Evolutionary conservation across 1,284 basidiomycete species (phyloP), one percentile per base, ranked within the genome.

Genomic region (Heterobasidion parviporum): DNA sequence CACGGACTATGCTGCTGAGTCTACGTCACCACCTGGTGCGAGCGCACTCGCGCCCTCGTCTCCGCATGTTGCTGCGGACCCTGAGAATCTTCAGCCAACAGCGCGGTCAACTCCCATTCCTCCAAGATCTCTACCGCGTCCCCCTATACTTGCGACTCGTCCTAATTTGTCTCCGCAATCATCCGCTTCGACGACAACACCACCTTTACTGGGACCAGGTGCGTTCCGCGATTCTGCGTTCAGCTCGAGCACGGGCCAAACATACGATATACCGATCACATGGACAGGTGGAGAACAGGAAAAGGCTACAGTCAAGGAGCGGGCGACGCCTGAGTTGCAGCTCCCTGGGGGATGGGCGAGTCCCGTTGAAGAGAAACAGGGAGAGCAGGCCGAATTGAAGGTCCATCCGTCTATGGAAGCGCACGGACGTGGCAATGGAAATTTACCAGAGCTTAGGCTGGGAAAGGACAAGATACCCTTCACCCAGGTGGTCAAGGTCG

Each of bases 191-290:
- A 54, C 56, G 33, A 61, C 61, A 26, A 69, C 68, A 7, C 69
- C 68, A 6, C 68, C 66, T 18, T 67, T 71, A 10, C 67, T 71
- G 16, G 58, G 64, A n/a, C 62, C 70, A 32, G 65, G 62, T 9
- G 66, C 66, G 9, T 73, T 73, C 62, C 68, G 72, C 43, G 71
- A 72, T 56, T 72, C 72, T 26, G 66, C 69, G n/a, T 65, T 68
- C 50, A 68, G 69, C 26, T 67, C 66, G 5, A 62, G 60, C 56
- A 67, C 67, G 6, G 65, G 61, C 10, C 63, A 64, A 52, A 67
- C 66, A 9, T 61, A 58, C 41, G 70, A 72, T 16, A 59, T 70
- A 15, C 68, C 70, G n/a, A 67, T 70, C 46, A 59, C 62, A 16
- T 73, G 69, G 70, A 65, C 65, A 2, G 68, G 68, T 38, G 57